A percentile compares a stretch with the other conserved stretches of the same genome.
Evolutionary conservation across 148 eudicot genomes (phyloP).

Genomic region (Vaccinium darrowii): DNA sequence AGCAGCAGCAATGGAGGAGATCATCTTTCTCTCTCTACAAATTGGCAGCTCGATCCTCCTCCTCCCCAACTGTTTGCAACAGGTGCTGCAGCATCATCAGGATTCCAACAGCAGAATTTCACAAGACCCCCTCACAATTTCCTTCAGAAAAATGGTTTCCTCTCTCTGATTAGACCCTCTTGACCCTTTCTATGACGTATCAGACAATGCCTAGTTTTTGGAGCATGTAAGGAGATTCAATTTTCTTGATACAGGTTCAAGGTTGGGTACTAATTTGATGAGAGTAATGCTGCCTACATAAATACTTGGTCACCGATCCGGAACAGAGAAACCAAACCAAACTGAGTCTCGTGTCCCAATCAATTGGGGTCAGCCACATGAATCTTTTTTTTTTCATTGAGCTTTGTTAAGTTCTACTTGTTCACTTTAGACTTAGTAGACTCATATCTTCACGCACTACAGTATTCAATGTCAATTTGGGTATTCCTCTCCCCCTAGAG

Average conservation of each 20-base stretch:
- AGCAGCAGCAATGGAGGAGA: constrained; percentile 53
- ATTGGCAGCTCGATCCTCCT: constrained; percentile 41
- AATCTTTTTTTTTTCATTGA: too few species aligned
- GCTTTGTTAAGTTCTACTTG: too few species aligned
- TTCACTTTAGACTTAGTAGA: too few species aligned
- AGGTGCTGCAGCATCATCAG: constrained; percentile 99
- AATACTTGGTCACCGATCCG: too few species aligned
- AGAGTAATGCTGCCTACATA: too few species aligned
- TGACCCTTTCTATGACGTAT: background rate
- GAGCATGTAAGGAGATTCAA: background rate
- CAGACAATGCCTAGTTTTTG: background rate
- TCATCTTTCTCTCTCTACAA: constrained; percentile 19
- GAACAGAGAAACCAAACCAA: too few species aligned
- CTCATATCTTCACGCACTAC: too few species aligned
- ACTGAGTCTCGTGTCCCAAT: too few species aligned
- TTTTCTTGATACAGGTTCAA: background rate
- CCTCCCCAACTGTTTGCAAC: constrained; percentile 47
- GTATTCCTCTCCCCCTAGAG: too few species aligned
- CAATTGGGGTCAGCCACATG: too few species aligned
- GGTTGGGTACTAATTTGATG: background rate
- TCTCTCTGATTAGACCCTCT: constrained; percentile 51
- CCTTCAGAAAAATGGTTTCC: constrained; percentile 60
- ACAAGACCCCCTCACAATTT: constrained; percentile 34
- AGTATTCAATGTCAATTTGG: too few species aligned
- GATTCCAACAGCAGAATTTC: constrained; percentile 83